Base-by-base conservation (phyloP, 352 stramenopile genomes). In the Phytopythium sindhum region DNA sequence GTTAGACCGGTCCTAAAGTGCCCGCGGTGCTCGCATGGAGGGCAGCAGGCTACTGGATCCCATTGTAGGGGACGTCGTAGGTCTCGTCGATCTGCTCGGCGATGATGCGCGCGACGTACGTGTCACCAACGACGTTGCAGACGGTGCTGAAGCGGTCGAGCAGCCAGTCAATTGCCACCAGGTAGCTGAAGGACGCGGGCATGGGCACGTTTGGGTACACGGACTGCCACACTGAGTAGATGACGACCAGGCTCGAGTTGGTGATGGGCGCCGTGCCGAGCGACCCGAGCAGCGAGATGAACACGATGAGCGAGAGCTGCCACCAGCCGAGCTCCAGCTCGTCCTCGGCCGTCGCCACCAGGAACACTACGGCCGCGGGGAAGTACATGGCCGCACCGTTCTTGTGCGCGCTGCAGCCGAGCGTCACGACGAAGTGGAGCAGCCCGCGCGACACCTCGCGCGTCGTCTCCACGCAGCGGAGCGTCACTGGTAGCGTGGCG, bases 351-450 rank as follows among this genome's bases (percentile, higher is more conserved):
- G 84, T 89, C 28, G 77, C 74, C 14, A 81, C 79, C 26, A 93
- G 69, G 61, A 90, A 93, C 15, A 93, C 71, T 10, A 93, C 60
- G 11, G 82, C 79, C 24, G 72, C 83, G 0, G 81, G 81, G 61
- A 88, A 93, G 61, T 86, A 88, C 64, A 91, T 86, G 15, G 82
- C 83, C 33, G 75, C 82, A 66, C 84, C 84, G 62, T 93, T 90
- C 78, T 90, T 93, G 73, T 93, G 80, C 39, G 84, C 70, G 4
- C 75, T 89, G 33, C 71, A 80, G 15, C 84, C 84, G 56, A 93
- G 83, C 11, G 84, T 90, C 37, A 93, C 42, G 31, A 93, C 78
- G 56, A 93, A 93, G 42, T 82, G 73, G 41, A 80, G 47, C 7
- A 93, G 65, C 26, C 70, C 75, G 17, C 75, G 74, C 19, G 82